Evolutionary conservation across 2,329 filamentous ascomycete species (phyloP), one percentile per base, ranked within the genome.

Genomic region (Epicoccum sorghinum): DNA sequence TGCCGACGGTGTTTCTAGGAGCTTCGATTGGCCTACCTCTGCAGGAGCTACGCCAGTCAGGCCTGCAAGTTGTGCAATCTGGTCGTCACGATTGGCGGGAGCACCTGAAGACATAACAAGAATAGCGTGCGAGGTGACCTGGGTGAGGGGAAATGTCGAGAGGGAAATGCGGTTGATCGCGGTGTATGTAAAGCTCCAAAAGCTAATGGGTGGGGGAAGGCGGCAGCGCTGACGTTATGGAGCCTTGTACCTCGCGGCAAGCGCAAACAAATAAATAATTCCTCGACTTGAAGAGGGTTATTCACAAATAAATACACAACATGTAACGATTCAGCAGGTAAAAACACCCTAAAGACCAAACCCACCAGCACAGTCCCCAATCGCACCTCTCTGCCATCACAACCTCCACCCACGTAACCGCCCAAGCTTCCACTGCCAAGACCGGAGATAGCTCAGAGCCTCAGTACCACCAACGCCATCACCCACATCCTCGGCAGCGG

Each of bases 21-120:
- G 57, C 54, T 71, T 72, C 67, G 50, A 62, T 30, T 10, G n/a
- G 33, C 67, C 39, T 67, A 65, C 73, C 58, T 73, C 66, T 51
- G 65, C 54, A 41, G 72, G 64, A 53, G 67, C 61, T 23, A 74
- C 64, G 36, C 72, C 72, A 10, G 72, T 71, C 55, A 75, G 60
- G 49, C 61, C 64, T 55, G 67, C 63, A 45, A 75, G 69, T 64
- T 73, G 62, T 30, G 72, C 70, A 51, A 75, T 71, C 52, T 70
- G 67, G 24, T 60, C 68, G 66, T 75, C 71, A 50, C 62, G 67
- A 50, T 68, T 59, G 18, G 61, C 61, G 41, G 66, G 62, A 25
- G 67, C 51, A 29, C 59, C 61, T 49, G 70, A 68, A 63, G 72
- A 68, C 73, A 75, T 75, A 48, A 44, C 52, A 35, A 41, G 25